phyloP scores from a whole-genome alignment of 164 flowering plant genomes.

The Echeveria elegans region DNA sequence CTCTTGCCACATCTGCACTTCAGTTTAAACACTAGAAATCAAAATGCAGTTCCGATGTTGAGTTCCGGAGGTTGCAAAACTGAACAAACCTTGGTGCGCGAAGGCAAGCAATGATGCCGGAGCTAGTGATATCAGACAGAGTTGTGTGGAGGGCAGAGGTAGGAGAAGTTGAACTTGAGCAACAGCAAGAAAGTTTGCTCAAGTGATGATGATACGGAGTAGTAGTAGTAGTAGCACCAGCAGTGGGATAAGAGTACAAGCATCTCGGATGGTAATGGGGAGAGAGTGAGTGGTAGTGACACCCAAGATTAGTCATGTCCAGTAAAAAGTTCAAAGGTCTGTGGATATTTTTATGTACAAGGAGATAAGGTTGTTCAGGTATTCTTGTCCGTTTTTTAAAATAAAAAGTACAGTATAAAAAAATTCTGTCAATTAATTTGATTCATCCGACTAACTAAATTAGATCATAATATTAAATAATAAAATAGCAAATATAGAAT shows the following conservation, averaged over 20 bases:
- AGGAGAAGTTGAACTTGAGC: neutral
- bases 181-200: neutral
- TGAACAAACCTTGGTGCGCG: conserved; percentile 44
- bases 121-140: conserved; percentile 23
- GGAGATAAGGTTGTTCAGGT: too few relatives aligned
- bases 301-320: neutral
- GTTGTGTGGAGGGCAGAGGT: conserved; percentile 19
- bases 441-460: too few relatives aligned
- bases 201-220: neutral
- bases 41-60: too few relatives aligned
- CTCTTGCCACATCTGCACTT: conserved; percentile 57
- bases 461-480: too few relatives aligned
- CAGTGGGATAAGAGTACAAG: neutral
- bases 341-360: too few relatives aligned
- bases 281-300: conserved; percentile 1
- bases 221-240: neutral
- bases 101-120: conserved; percentile 68
- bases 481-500: too few relatives aligned
- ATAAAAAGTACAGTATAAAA: too few relatives aligned
- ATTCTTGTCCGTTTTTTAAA: too few relatives aligned
- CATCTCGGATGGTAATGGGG: neutral
- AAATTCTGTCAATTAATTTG: too few relatives aligned
- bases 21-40: neutral
- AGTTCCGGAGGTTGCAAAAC: too few relatives aligned
- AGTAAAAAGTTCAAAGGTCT: neutral